A percentile compares a stretch with the other conserved stretches of the same genome.
phyloP scores from a whole-genome alignment of 1,284 basidiomycete genomes.

The Ceratobasidium sp. region DNA sequence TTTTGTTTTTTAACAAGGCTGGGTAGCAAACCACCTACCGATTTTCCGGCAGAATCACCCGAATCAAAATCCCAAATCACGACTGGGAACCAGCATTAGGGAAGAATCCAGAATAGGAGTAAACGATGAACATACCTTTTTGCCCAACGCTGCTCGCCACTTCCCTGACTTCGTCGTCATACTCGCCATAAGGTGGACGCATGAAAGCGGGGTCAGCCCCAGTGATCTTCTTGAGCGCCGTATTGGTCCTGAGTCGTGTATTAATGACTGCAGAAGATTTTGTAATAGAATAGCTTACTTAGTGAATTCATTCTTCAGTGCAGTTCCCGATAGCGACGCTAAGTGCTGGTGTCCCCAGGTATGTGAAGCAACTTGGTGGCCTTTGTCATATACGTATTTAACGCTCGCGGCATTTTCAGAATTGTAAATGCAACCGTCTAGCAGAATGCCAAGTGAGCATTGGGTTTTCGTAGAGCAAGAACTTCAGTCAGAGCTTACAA shows the following conservation, averaged over 20 bases:
- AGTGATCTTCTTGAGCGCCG: conserved; percentile 48
- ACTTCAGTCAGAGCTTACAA: conserved; percentile 20
- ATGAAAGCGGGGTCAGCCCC: conserved; percentile 50
- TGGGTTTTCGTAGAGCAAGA: no score
- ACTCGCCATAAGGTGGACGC: conserved; percentile 47
- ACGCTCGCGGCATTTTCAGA: conserved; percentile 56
- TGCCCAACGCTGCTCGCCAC: conserved; percentile 18
- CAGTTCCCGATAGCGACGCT: conserved; percentile 15
- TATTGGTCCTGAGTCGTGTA: conserved; percentile 25
- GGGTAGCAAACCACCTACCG: conserved; percentile 10
- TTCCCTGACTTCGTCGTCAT: conserved; percentile 23
- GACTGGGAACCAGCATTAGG: conserved; percentile 8
- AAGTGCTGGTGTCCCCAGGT: conserved; percentile 57
- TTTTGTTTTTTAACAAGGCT: neutral
- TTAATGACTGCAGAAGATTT: conserved; percentile 12
- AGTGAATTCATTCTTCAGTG: conserved; percentile 37
- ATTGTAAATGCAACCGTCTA: conserved; percentile 63
- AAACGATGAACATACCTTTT: conserved; percentile 10
- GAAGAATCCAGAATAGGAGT: neutral
- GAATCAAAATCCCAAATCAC: conserved; percentile 49
- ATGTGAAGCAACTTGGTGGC: conserved; percentile 63
- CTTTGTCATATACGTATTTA: conserved; percentile 58
- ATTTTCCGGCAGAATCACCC: conserved; percentile 40
- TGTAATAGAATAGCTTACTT: conserved; percentile 24
- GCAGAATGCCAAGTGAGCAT: neutral